Percentiles rank a stretch among this genome's conserved stretches.
Evolutionary conservation across 164 flowering plant genomes (phyloP).

Genomic region (Stephania yunnanensis): DNA sequence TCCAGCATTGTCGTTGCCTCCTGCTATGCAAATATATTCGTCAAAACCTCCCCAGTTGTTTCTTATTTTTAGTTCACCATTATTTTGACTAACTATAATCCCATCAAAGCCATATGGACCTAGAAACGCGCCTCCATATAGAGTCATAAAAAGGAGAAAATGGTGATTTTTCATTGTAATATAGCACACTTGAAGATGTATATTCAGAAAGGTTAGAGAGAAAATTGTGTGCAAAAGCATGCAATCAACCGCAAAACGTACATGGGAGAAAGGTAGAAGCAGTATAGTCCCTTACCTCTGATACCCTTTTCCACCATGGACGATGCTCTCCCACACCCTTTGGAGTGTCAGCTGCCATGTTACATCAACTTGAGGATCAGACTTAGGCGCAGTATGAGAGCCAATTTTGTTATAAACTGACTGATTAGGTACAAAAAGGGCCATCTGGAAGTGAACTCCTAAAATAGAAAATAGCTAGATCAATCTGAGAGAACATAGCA

Average conservation of each 20-base stretch:
- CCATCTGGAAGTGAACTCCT: conserved; percentile 89
- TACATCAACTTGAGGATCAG: conserved; percentile 61
- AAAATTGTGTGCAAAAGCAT: background rate
- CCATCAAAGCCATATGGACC: background rate
- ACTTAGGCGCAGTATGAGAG: conserved; percentile 31
- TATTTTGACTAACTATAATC: background rate
- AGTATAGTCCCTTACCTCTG: background rate
- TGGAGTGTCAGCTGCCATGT: conserved; percentile 85
- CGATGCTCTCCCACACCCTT: conserved; percentile 67
- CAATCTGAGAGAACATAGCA: background rate
- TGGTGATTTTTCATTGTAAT: too few relatives aligned
- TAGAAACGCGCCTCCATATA: background rate
- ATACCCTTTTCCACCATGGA: conserved; percentile 54
- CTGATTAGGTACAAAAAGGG: conserved; percentile 76
- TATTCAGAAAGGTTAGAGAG: background rate
- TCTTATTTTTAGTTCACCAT: too few relatives aligned
- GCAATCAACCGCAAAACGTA: background rate
- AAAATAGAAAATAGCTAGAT: conserved; percentile 19
- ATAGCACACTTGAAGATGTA: too few relatives aligned
- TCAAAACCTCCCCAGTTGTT: background rate
- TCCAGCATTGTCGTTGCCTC: conserved; percentile 28
- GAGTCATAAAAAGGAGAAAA: too few relatives aligned
- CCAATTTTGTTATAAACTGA: conserved; percentile 78
- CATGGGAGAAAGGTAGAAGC: background rate
- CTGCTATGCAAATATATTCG: conserved; percentile 18